These are phyloP conservation scores for Musa beccarii DNA, from an alignment of 176 grass and related monocot genomes.

Conservation along the genomic window DNA sequence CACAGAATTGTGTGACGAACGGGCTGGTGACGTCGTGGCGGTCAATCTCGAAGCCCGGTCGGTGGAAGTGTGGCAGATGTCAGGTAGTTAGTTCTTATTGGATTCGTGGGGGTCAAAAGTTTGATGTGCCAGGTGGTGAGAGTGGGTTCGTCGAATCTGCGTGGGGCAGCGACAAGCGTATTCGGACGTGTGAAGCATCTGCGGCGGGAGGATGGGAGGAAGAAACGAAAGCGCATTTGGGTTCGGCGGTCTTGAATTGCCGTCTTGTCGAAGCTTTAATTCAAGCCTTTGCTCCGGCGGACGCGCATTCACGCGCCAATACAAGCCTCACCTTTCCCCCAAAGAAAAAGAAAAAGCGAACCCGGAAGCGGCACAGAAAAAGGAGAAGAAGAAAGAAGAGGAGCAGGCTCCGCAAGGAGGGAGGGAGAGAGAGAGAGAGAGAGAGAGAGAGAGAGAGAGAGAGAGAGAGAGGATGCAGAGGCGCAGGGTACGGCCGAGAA, in stretches of 20 bases:
- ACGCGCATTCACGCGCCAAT: not conserved
- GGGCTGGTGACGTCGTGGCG: no score
- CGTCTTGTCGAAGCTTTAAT: not conserved
- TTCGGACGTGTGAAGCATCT: not conserved
- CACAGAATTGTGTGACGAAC: no score
- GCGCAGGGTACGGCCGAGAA: conserved; percentile 14
- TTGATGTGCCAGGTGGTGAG: no score
- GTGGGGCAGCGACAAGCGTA: not conserved
- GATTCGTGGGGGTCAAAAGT: no score
- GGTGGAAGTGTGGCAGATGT: no score
- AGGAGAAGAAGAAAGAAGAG: not conserved
- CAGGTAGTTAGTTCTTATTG: no score
- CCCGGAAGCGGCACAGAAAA: not conserved
- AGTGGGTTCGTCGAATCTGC: not conserved
- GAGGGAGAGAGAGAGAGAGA: not conserved
- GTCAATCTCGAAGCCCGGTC: no score
- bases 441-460: not conserved
- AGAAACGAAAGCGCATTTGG: not conserved
- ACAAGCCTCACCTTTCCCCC: not conserved
- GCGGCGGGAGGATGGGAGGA: no score
- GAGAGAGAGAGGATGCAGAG: not conserved
- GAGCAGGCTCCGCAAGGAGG: not conserved
- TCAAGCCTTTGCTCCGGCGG: not conserved
- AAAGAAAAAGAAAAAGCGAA: not conserved
- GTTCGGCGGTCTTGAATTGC: not conserved